These are phyloP conservation scores for Barnettozyma populi DNA, from an alignment of 805 yeast species.

Conservation along the genomic window DNA sequence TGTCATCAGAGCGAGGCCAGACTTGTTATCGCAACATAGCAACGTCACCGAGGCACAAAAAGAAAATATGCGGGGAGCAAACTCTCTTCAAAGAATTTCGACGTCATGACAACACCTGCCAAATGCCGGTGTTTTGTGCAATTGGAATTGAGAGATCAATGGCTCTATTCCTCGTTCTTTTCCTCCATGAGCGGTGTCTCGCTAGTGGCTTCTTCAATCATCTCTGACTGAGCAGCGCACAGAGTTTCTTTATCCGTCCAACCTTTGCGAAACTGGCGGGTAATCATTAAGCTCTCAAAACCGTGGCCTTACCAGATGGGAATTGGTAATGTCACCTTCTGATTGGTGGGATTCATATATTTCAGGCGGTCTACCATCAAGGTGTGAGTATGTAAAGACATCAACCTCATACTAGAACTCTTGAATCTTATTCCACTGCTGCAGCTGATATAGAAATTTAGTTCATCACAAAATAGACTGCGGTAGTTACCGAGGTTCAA, in stretches of 20 bases:
- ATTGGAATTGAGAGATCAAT: neutral
- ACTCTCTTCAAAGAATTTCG: neutral
- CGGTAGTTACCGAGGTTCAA: neutral
- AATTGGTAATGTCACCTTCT: neutral
- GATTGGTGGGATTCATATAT: neutral
- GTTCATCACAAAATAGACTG: neutral
- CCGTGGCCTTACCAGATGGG: neutral
- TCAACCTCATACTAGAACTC: too few species aligned
- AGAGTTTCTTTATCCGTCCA: neutral
- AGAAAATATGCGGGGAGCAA: neutral
- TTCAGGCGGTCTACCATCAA: too few species aligned
- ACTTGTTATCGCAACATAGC: neutral
- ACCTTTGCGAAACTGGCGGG: neutral
- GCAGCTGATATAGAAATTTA: too few species aligned
- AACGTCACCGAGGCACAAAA: conserved; percentile 2
- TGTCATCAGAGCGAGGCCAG: conserved; percentile 11
- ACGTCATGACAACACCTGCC: neutral
- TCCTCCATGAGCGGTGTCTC: neutral
- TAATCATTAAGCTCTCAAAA: too few species aligned
- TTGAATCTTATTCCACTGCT: too few species aligned
- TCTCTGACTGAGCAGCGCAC: neutral
- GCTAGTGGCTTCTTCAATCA: neutral
- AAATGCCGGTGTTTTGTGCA: neutral
- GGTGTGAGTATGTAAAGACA: too few species aligned
- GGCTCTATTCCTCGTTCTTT: neutral